Conservation (phyloP, 371 early-diverging fungal species). For the Actinomucor elegans region DNA sequence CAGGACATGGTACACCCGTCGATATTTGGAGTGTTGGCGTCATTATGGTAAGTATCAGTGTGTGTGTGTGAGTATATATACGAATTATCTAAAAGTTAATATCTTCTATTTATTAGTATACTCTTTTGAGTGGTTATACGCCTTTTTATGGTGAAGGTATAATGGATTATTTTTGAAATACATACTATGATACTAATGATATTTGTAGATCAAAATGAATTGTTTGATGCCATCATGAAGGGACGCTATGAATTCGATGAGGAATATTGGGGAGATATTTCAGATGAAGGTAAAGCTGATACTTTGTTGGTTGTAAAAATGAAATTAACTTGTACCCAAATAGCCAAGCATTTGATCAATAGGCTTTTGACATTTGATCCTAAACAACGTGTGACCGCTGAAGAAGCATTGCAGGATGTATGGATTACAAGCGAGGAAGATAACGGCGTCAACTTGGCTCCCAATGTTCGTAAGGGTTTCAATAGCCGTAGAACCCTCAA, state of each 20-base stretch:
- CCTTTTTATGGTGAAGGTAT: conserved; percentile 80
- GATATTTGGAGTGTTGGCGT: conserved; percentile 94
- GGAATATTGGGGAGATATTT: conserved; percentile 76
- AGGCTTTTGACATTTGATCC: conserved; percentile 71
- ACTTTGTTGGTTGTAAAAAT: too few species aligned
- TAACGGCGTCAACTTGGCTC: conserved; percentile 25
- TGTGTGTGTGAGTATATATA: not conserved
- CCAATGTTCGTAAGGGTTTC: conserved; percentile 33
- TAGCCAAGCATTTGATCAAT: conserved; percentile 81
- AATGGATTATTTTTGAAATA: not conserved
- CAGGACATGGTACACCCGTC: conserved; percentile 61
- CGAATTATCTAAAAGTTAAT: not conserved
- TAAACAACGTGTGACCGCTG: conserved; percentile 66
- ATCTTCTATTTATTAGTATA: conserved; percentile 49
- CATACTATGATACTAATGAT: conserved; percentile 6
- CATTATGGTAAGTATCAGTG: conserved; percentile 55
- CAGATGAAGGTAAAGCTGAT: conserved; percentile 51
- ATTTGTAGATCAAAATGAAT: conserved; percentile 48
- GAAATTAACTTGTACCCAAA: not conserved
- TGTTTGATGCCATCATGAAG: conserved; percentile 62
- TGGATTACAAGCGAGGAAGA: conserved; percentile 49
- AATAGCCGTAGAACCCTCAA: conserved; percentile 23
- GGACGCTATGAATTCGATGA: conserved; percentile 72
- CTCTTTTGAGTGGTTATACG: conserved; percentile 80
- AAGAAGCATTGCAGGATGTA: conserved; percentile 68